Base-by-base conservation (phyloP, 2,329 filamentous ascomycete species). In the Penicillium fuscoglaucum region DNA sequence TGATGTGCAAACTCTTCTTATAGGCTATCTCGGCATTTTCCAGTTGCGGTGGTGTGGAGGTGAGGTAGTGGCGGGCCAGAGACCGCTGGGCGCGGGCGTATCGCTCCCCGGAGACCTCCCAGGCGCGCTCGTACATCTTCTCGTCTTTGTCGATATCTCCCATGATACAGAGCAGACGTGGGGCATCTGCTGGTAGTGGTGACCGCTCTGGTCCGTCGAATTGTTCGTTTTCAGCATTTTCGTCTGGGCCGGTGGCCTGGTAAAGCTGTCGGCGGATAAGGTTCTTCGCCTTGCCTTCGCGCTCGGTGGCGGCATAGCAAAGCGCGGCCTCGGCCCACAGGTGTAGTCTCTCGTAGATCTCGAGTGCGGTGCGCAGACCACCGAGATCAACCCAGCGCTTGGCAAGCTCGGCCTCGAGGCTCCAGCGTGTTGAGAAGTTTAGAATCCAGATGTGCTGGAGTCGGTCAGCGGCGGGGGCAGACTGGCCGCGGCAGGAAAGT, bases 321-420 rank as follows among this genome's bases (percentile, higher is more conserved):
- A 99, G 82, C 0, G 95, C 93, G 5, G 93, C 91, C 76, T 99
- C 95, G 1, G 95, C 90, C 92, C 95, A 98, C 74, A 98, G 88
- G 57, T 92, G 87, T 19, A 99, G 79, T 3, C 95, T 85, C 76
- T 96, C 93, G 76, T 98, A 99, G 60, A 99, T 98, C 60, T 97
- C 95, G 1, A 99, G 83, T 0, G 95, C 95, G 0, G 93, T 96
- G 4, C 91, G 83, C 2, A 99, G 79, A 41, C 92, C 96, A 10
- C 95, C 95, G 3, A 97, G 84, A 48, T 86, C 84, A 0, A 93
- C 90, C 95, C 95, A 99, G n/a, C 92, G 87, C 60, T 91, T 87
- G 1, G 95, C 95, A 15, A 99, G 82, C 72, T 99, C 95, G 0
- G 93, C 89, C 72, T 99, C 95, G 1, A 99, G 84, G 68, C 96